Base-by-base conservation (phyloP, 2,329 filamentous ascomycete genomes). In the Xylariaceae sp. region DNA sequence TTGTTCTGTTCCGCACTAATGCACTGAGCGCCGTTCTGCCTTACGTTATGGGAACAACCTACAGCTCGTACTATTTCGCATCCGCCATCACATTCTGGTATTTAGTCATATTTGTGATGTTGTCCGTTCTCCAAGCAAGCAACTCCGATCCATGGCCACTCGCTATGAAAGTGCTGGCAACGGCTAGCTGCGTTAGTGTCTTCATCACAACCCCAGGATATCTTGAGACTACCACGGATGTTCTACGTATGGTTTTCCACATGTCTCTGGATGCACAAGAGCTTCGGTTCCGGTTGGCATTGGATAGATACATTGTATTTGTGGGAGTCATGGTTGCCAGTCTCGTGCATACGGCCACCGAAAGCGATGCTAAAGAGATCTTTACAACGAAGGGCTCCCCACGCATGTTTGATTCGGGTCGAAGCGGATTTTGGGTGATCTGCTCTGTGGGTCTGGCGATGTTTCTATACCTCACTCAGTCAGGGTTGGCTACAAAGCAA, bases 31-130 rank as follows among this genome's bases (percentile, higher is more conserved):
- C 72, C 17, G 50, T 71, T 0, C 63, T 85, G 23, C 67, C 76
- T 1, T 78, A 78, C 19, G 66, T 78, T 50, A 78, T 83, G 73
- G 64, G 68, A 20, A 81, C 76, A 2, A 66, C 72, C 25, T 83
- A 79, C 60, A 61, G 69, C 21, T 69, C 73, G 22, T 83, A 84
- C 59, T 77, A 80, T 60, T 81, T 83, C 54, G 71, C 78, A 0
- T 73, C 78, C 1, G 65, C 82, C 2, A 69, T 76, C 32, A 80
- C 72, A 39, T 81, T 83, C 57, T 85, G 80, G 77, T 85, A 82
- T 56, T 51, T 80, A 5, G 63, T 81, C 19, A 65, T 79, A n/a
- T 83, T 72, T 56, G 50, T 65, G 22, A 80, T 76, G 4, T 64
- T 83, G 45, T 63, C 67, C 16, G 55, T 73, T 16, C 66, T 65